phyloP scores from a whole-genome alignment of 2,329 filamentous ascomycete species.

The Alternaria postmessia region DNA sequence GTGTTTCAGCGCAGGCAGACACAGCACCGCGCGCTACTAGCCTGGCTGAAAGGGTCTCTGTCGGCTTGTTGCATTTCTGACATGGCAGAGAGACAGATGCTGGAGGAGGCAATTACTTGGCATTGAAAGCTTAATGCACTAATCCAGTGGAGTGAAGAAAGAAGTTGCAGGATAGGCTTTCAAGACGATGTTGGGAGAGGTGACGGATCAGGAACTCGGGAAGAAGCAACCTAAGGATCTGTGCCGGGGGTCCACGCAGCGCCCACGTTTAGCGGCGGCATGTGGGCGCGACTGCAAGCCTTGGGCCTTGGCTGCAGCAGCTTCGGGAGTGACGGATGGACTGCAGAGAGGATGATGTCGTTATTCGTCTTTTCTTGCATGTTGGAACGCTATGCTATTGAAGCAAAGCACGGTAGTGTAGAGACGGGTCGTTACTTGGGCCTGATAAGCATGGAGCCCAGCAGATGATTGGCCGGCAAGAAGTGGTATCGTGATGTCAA shows the following conservation, averaged over 20 bases:
- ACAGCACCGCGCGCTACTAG: constrained; percentile 68
- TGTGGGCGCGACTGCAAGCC: constrained; percentile 20
- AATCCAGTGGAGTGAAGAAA: not conserved
- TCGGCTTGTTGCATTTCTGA: constrained; percentile 35
- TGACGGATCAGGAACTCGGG: constrained; percentile 2
- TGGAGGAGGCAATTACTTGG: constrained; percentile 35
- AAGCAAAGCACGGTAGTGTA: constrained; percentile 4
- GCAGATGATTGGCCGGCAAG: constrained; percentile 5
- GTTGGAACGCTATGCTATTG: not conserved
- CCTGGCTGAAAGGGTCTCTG: constrained; percentile 67
- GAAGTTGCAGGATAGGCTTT: not conserved
- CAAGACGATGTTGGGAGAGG: constrained; percentile 2
- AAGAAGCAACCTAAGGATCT: constrained; percentile 19
- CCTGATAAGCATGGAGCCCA: not conserved
- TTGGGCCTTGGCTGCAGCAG: constrained; percentile 20
- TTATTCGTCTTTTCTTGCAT: constrained; percentile 5
- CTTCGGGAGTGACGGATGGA: constrained; percentile 16
- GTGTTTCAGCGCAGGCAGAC: constrained; percentile 78
- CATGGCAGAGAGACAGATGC: constrained; percentile 39
- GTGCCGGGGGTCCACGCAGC: constrained; percentile 13
- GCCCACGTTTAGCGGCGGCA: constrained; percentile 23
- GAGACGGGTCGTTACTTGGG: constrained; percentile 3
- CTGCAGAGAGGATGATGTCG: constrained; percentile 17
- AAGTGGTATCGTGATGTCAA: constrained; percentile 39
- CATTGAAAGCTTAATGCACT: constrained; percentile 12